Base-by-base conservation (phyloP, 352 stramenopile genomes). In the Aphanomyces astaci region DNA sequence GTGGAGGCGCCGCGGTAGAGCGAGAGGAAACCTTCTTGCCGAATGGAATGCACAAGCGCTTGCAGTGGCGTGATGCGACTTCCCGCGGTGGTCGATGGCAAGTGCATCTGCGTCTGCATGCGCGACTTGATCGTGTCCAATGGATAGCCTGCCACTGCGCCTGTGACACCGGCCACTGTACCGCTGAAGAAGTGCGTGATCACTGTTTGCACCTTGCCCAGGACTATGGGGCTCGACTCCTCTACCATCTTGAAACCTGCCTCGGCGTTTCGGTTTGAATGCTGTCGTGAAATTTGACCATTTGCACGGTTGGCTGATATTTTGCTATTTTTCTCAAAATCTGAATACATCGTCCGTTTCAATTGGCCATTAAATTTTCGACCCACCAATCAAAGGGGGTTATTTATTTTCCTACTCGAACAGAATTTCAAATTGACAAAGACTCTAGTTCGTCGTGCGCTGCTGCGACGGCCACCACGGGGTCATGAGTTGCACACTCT, bases 81-180 rank as follows among this genome's bases (percentile, higher is more conserved):
- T 30, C 4, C 10, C 51, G 24, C 51, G 15, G 7, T 15, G 7
- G 36, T 15, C 36, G 36, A 43, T 5, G 30, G 30, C 54, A 45
- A 22, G 28, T 65, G 56, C 45, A 77, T 75, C 70, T 89, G 79
- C 22, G 81, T 89, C 71, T 89, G 81, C 72, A 89, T 82, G 48
- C 81, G 79, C 59, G 81, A 76, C 71, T 89, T 89, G 59, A 87
- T 70, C 25, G 81, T 89, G 71, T 89, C 81, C 19, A 87, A 74
- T 33, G 81, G 81, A 63, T 89, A 89, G 2, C 79, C 81, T 17
- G 83, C 81, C 17, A 89, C 60, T 4, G 79, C 81, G 68, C 87
- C 79, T 64, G 79, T 87, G 7, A 73, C 79, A 46, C 80, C 80
- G 54, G 73, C 80, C 33, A 86, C 79, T 22, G 76, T 81, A 25